Evolutionary conservation across 2,329 filamentous ascomycete species (phyloP).

Genomic region (Colletotrichum graminicola): DNA sequence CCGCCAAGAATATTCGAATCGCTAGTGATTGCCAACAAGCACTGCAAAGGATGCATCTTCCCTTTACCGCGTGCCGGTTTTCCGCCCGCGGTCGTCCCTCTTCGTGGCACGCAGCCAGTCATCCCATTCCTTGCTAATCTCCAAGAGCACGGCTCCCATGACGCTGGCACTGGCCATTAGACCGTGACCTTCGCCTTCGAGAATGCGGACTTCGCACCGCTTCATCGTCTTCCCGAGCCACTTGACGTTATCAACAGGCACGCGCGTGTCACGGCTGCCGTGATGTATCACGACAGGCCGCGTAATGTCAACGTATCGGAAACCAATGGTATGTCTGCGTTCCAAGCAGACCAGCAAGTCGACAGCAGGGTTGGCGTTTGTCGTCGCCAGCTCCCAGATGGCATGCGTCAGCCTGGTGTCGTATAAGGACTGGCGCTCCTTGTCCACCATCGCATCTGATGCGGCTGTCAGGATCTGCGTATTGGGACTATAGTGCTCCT

Average conservation of each 20-base stretch:
- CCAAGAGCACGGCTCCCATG: constrained; percentile 94
- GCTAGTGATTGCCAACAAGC: not conserved
- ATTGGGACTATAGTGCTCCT: constrained; percentile 44
- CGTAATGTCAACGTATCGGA: constrained; percentile 96
- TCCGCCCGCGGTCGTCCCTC: constrained; percentile 40
- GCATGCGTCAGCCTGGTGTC: constrained; percentile 89
- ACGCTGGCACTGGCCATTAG: constrained; percentile 94
- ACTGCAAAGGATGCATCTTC: not conserved
- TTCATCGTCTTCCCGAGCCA: constrained; percentile 97
- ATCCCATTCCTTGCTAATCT: constrained; percentile 95
- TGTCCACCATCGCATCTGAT: constrained; percentile 73
- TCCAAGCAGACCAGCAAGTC: constrained; percentile 95
- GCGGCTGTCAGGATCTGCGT: constrained; percentile 63
- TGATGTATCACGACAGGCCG: constrained; percentile 94
- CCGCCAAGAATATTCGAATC: not conserved
- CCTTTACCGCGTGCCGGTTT: constrained; percentile 31
- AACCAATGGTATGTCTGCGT: constrained; percentile 90
- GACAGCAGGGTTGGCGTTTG: constrained; percentile 91
- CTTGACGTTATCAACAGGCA: constrained; percentile 93
- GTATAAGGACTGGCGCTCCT: constrained; percentile 80
- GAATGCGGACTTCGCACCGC: constrained; percentile 88
- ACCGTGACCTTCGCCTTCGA: constrained; percentile 93
- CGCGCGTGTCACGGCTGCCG: constrained; percentile 88
- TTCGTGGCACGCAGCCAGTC: constrained; percentile 78
- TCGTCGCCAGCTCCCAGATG: constrained; percentile 94